phyloP scores from a whole-genome alignment of 805 yeast species.

The Wickerhamomyces bisporus region DNA sequence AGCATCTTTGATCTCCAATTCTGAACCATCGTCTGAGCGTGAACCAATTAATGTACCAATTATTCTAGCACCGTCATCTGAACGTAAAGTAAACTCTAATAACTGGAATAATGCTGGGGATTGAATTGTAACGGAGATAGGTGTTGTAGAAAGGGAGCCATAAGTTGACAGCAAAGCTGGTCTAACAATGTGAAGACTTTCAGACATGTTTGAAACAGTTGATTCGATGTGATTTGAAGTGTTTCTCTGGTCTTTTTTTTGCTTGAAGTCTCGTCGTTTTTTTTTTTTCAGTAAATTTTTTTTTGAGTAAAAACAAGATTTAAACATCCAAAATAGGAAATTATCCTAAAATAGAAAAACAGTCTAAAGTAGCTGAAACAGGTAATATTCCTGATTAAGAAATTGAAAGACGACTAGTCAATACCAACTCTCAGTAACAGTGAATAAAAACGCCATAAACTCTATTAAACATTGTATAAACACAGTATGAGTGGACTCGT shows the following conservation, averaged over 20 bases:
- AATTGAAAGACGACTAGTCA: too few species aligned
- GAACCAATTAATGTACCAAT: conserved; percentile 80
- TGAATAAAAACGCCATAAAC: too few species aligned
- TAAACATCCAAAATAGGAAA: neutral
- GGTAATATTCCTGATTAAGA: too few species aligned
- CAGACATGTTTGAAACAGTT: conserved; percentile 21
- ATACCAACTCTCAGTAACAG: too few species aligned
- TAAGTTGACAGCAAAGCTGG: conserved; percentile 20
- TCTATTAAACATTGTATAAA: too few species aligned
- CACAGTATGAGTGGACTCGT: too few species aligned
- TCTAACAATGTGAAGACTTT: conserved; percentile 22
- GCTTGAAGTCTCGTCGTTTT: neutral
- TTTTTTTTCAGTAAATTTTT: conserved; percentile 1
- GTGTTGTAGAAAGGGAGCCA: conserved; percentile 28
- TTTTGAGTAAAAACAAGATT: neutral
- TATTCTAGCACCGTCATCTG: conserved; percentile 54
- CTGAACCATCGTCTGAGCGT: conserved; percentile 79
- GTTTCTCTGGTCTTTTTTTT: neutral
- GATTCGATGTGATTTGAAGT: too few species aligned
- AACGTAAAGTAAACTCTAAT: conserved; percentile 62
- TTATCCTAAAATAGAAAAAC: too few species aligned
- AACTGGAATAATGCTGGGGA: conserved; percentile 72
- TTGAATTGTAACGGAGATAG: conserved; percentile 53
- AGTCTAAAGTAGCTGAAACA: too few species aligned
- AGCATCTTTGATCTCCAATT: conserved; percentile 66